Percentiles rank a stretch among this genome's conserved stretches.
These are phyloP conservation scores for Pestalotiopsis sp. DNA, from an alignment of 2,329 filamentous ascomycete species.

Conservation along the genomic window DNA sequence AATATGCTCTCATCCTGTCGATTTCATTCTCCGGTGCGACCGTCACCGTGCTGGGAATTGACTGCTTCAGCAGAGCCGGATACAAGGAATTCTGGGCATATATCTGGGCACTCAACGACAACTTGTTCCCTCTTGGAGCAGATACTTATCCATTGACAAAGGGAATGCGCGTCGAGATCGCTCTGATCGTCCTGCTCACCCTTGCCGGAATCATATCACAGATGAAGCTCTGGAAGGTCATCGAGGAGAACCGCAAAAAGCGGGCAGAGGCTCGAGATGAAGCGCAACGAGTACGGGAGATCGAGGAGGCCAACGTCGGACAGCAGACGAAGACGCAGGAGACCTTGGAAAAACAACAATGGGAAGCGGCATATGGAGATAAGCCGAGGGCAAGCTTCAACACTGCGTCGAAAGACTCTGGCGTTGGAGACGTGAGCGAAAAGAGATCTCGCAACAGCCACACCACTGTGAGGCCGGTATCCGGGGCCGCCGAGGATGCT, in stretches of 20 bases:
- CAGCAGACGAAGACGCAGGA: conserved; percentile 66
- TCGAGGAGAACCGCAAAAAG: conserved; percentile 63
- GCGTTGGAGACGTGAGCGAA: conserved; percentile 52
- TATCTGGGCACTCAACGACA: conserved; percentile 80
- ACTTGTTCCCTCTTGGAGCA: conserved; percentile 77
- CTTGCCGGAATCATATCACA: conserved; percentile 81
- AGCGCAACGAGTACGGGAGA: conserved; percentile 46
- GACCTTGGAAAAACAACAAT: conserved; percentile 64
- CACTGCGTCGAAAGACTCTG: conserved; percentile 50
- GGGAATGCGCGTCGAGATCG: conserved; percentile 84
- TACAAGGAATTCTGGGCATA: conserved; percentile 97
- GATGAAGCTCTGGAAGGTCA: conserved; percentile 81
- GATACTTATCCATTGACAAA: conserved; percentile 83
- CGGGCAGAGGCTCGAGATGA: conserved; percentile 53
- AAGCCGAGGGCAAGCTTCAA: conserved; percentile 32
- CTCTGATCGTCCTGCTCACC: conserved; percentile 73
- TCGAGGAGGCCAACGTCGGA: conserved; percentile 70
- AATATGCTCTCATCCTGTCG: conserved; percentile 74
- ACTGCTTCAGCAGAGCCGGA: conserved; percentile 88
- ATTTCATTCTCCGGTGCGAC: conserved; percentile 85
- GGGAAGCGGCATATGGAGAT: conserved; percentile 79
- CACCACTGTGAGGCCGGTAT: conserved; percentile 31
- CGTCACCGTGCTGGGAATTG: conserved; percentile 78
- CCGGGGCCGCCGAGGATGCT: conserved; percentile 33
- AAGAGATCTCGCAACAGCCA: conserved; percentile 35